A percentile compares a stretch with the other conserved stretches of the same genome.
Evolutionary conservation across 495 filamentous ascomycete species (phyloP).

Genomic region (Rhypophila decipiens): DNA sequence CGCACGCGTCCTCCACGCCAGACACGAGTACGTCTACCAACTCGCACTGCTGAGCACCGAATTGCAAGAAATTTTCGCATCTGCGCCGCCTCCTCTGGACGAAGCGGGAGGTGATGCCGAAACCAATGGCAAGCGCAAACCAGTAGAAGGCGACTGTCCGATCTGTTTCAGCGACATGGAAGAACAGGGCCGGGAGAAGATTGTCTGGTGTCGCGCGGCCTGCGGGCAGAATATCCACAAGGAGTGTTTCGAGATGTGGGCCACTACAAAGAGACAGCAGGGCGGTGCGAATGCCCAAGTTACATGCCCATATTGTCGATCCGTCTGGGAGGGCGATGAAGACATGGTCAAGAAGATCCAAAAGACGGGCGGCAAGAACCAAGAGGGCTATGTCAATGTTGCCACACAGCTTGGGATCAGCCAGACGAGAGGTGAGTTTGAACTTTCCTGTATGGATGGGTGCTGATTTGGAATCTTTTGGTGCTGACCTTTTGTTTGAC

Average conservation of each 20-base stretch:
- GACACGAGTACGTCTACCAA: slow-evolving; percentile 61
- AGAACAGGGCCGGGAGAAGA: slow-evolving; percentile 40
- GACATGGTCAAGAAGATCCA: slow-evolving; percentile 41
- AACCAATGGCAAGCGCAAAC: slow-evolving; percentile 34
- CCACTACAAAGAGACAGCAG: slow-evolving; percentile 42
- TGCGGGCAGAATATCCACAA: slow-evolving; percentile 79
- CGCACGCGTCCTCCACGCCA: slow-evolving; percentile 58
- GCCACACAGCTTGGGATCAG: slow-evolving; percentile 57
- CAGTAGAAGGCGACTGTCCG: slow-evolving; percentile 66
- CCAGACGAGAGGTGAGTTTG: slow-evolving; percentile 39
- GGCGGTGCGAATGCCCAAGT: slow-evolving; percentile 37
- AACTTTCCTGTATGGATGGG: neutral
- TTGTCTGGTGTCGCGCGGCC: slow-evolving; percentile 64
- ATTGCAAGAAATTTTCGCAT: slow-evolving; percentile 53
- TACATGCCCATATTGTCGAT: slow-evolving; percentile 57
- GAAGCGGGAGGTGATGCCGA: slow-evolving; percentile 10
- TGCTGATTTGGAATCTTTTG: too few relatives aligned
- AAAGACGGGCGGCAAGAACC: slow-evolving; percentile 29
- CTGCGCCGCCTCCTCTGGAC: slow-evolving; percentile 37
- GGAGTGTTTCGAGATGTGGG: slow-evolving; percentile 68
- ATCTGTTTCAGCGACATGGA: slow-evolving; percentile 72
- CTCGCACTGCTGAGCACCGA: slow-evolving; percentile 63
- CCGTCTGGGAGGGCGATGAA: slow-evolving; percentile 54
- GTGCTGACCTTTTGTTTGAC: too few relatives aligned
- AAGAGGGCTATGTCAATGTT: slow-evolving; percentile 63